Base-by-base conservation (phyloP, 768 basidiomycete species). In the Rhodocollybia butyracea region DNA sequence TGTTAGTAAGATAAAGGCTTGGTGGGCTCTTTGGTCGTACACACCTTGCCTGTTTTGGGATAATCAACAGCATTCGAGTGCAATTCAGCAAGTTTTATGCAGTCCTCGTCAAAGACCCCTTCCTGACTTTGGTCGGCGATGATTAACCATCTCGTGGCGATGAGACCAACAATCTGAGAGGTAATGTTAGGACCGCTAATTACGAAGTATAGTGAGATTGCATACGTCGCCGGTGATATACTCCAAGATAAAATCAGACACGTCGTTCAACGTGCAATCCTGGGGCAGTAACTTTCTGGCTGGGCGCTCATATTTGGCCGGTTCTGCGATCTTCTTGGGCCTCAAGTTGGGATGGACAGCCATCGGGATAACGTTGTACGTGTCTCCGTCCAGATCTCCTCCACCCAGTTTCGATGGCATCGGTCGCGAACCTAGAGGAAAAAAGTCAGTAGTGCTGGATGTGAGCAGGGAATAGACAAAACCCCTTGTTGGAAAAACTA, bases 31-130 rank as follows among this genome's bases (percentile, higher is more conserved):
- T n/a, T n/a, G n/a, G n/a, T n/a, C n/a, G n/a, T n/a, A n/a, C n/a
- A n/a, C n/a, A 50, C 48, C 34, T 36, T n/a, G 3, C 81, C 81
- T 22, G 77, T 81, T 66, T 86, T 86, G 0, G 83, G 82, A 60
- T 82, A 88, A 64, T 88, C 85, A 1, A 87, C 84, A 0, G 87
- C 87, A 51, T 81, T 69, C 32, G 81, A 85, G 61, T 87, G 84
- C 13, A 88, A 68, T 11, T 70, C 65, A 7, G 86, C 79, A 24
- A 90, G 70, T 39, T 57, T 68, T 11, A 80, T 39, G 65, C 87
- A 88, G 27, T 80, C 76, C 1, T 59, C 47, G 59, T 86, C 76
- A 42, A 79, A 70, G 34, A 85, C 83, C 0, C 75, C 74, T 4
- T 66, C 2, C 0, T 21, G 5, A 53, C 75, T 80, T 59, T 79